Evolutionary conservation across 768 basidiomycete species (phyloP).

Genomic region (Rhodotorula toruloides): DNA sequence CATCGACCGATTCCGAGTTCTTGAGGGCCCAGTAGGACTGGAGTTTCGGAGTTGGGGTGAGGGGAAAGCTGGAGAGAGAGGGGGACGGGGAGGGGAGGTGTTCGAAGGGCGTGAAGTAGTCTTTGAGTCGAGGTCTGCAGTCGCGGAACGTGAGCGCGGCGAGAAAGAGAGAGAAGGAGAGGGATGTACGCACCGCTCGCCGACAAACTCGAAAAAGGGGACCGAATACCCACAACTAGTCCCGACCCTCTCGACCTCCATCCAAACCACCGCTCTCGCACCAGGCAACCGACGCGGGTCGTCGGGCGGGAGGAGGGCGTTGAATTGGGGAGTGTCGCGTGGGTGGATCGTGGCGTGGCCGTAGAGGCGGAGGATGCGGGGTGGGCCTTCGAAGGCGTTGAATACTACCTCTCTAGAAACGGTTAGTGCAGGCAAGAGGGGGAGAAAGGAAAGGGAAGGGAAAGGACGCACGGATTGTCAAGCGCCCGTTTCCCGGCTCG

Average conservation of each 20-base stretch:
- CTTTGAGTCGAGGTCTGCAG: not conserved
- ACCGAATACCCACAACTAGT: constrained; percentile 29
- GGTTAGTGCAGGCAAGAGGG: not conserved
- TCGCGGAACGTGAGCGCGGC: not conserved
- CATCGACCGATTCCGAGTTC: constrained; percentile 15
- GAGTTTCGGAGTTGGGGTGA: not conserved
- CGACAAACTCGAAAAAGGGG: constrained; percentile 24
- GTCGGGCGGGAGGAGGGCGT: constrained; percentile 14
- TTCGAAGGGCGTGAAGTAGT: not conserved
- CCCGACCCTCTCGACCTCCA: constrained; percentile 30
- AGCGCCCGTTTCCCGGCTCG: constrained; percentile 34
- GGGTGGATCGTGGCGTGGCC: constrained; percentile 22
- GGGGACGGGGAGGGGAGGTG: not conserved
- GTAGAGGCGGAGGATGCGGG: constrained; percentile 9
- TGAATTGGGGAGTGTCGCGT: constrained; percentile 22
- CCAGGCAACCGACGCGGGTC: constrained; percentile 25
- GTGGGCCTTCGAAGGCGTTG: constrained; percentile 21
- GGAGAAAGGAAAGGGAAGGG: not conserved
- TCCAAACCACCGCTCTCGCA: constrained; percentile 29
- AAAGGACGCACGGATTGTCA: constrained; percentile 35
- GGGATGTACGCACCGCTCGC: constrained; percentile 10
- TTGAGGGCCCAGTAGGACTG: constrained; percentile 11
- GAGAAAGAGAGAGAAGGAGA: not conserved
- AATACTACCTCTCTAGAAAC: not conserved
- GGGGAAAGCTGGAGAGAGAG: not conserved